Base-by-base conservation (phyloP, 129 eudicot species). In the Cynara cardunculus region DNA sequence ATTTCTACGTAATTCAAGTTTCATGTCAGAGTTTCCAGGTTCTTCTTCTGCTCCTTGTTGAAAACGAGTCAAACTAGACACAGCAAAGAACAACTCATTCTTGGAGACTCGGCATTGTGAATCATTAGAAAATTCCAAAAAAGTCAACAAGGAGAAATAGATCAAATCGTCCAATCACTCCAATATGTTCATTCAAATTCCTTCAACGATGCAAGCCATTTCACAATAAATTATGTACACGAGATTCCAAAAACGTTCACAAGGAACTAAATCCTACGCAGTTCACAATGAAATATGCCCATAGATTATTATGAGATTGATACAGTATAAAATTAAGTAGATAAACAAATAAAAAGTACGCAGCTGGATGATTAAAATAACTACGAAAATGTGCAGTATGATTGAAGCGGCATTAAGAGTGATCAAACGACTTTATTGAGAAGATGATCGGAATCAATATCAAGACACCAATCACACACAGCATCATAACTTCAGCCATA, bases 101-200 rank as follows among this genome's bases (percentile, higher is more conserved):
- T 34, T 65, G 22, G 26, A 68, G 37, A 69, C 49, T 28, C 82
- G 14, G 46, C 76, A 64, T 79, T 68, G 32, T 62, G 31, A 72
- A 80, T 25, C 78, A 72, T 16, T 12, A 73, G 24, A 80, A 81
- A 27, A 19, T n/a, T 25, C 64, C 4, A 37, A 9, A 66, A 21
- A 68, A 46, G 69, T 81, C 68, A 81, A 81, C 71, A 26, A 75
- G 24, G 62, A 32, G 14, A 68, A 49, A 66, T 13, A 25, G 24
- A 75, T 49, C 81, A 41, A 69, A 75, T 75, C 81, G 34, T 76
- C 76, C 59, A 49, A 69, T 82, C 80, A 41, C 76, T 56, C 69
- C 70, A 49, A 31, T 27, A 37, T 41, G 24, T 27, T 61, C 75
- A 16, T 73, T 41, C 74, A 64, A 66, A 31, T 25, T 25, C 62